phyloP scores from a whole-genome alignment of 2,329 filamentous ascomycete species.

The Coccinonectria pachysandricola region DNA sequence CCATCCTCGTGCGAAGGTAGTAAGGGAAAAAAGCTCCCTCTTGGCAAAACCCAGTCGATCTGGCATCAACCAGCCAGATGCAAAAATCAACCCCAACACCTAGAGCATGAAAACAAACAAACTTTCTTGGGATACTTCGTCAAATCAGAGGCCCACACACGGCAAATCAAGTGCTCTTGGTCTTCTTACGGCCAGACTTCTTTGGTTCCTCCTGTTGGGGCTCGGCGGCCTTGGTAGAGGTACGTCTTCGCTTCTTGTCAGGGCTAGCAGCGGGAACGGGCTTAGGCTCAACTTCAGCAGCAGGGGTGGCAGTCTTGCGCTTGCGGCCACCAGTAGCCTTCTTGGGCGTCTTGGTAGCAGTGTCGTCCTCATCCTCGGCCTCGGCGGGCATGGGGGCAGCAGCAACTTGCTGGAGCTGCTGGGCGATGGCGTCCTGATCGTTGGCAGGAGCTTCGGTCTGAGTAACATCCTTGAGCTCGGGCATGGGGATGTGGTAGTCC shows the following conservation, averaged over 20 bases:
- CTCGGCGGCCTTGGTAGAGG: conserved; percentile 44
- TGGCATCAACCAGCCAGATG: no score
- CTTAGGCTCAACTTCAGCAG: conserved; percentile 29
- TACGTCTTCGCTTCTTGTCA: conserved; percentile 53
- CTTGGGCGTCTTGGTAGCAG: conserved; percentile 47
- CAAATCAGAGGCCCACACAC: conserved; percentile 6
- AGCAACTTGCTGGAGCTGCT: conserved; percentile 43
- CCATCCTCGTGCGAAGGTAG: no score
- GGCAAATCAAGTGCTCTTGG: conserved; percentile 28
- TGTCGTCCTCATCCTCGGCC: conserved; percentile 35
- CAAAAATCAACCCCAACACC: no score
- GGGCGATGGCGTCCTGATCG: conserved; percentile 47
- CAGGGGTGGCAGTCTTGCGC: conserved; percentile 45
- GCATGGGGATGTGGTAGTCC: conserved; percentile 43
- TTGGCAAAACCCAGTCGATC: no score
- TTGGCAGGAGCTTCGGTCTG: conserved; percentile 23
- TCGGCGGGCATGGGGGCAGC: conserved; percentile 23
- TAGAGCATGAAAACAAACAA: no score
- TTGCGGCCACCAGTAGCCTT: conserved; percentile 41
- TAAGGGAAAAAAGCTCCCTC: no score
- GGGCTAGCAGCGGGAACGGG: conserved; percentile 39
- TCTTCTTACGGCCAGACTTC: conserved; percentile 52
- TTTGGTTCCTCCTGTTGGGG: conserved; percentile 46
- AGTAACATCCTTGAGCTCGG: conserved; percentile 35
- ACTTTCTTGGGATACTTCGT: no score